Evolutionary conservation across 805 yeast species (phyloP), one percentile per base, ranked within the genome.

Genomic region (Starmerella gropengiesseri): DNA sequence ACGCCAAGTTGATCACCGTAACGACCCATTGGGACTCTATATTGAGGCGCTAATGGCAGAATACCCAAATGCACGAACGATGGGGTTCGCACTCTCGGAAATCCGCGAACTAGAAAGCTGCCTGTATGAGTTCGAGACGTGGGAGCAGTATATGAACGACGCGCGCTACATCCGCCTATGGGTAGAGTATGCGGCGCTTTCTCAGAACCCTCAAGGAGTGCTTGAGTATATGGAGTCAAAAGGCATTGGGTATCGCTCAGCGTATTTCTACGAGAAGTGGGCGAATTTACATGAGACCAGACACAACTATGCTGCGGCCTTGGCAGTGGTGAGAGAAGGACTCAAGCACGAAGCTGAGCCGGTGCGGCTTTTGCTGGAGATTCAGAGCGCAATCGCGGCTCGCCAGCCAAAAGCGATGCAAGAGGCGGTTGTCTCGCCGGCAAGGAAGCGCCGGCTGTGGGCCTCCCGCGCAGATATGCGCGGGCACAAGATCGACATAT

Each of bases 101-200:
- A 16, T 23, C 3, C 21, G 21, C 2, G 20, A 5, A 4, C 2
- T 34, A 13, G 37, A 34, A 13, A 21, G 16, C n/a, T 34, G 37
- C 14, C 11, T 34, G n/a, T 5, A 75, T 30, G 68, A 68, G 46
- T 82, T 84, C 56, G 67, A 77, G 53, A 82, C 80, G 51, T 71
- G 70, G 25, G 61, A 37, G 2, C 29, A 62, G 47, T 89, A 86
- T 58, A 78, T 76, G 46, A 80, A 87, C 57, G 96, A 89, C 57
- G 76, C 89, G 1, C 63, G 96, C 37, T 86, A 81, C 55, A 60
- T 89, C 38, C 71, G 69, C 48, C 69, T 86, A 2, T 89, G 98
- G 96, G 60, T 87, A 30, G 77, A 75, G 51, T 86, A 84, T 58
- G 74, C 81, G 7, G 71, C 69, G 19, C 77, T 71, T 54, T 71